phyloP scores from a whole-genome alignment of 805 yeast species.

The Vanderwaltozyma verrucispora region DNA sequence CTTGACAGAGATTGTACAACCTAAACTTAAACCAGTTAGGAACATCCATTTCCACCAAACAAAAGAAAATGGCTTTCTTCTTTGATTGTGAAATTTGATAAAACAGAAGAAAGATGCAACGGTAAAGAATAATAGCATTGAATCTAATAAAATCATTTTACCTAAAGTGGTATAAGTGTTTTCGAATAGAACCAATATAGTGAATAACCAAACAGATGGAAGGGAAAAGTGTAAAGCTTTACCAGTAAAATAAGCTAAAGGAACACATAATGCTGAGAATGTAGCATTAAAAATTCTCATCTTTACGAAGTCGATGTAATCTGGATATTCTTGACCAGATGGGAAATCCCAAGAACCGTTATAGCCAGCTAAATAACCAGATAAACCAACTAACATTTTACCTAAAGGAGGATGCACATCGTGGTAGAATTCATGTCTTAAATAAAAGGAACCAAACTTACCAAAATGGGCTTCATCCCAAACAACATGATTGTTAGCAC shows the following conservation, averaged over 20 bases:
- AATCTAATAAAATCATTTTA: conserved; percentile 65
- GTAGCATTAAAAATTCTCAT: conserved; percentile 68
- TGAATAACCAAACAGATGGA: conserved; percentile 47
- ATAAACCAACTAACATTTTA: conserved; percentile 66
- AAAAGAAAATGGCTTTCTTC: conserved; percentile 44
- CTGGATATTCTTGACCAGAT: conserved; percentile 56
- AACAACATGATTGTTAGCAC: conserved; percentile 47
- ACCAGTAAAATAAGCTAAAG: conserved; percentile 61
- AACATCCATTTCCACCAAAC: conserved; percentile 95
- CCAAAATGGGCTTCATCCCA: conserved; percentile 94
- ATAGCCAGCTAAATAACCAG: conserved; percentile 76
- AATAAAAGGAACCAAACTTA: conserved; percentile 71
- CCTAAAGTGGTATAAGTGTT: conserved; percentile 60
- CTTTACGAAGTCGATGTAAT: conserved; percentile 43
- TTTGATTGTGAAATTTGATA: conserved; percentile 42
- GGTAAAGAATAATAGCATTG: conserved; percentile 68
- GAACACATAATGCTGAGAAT: conserved; percentile 57
- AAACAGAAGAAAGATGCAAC: conserved; percentile 57
- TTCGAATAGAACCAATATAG: conserved; percentile 56
- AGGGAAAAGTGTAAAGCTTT: conserved; percentile 44
- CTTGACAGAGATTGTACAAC: conserved; percentile 86
- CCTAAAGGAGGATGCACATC: conserved; percentile 88
- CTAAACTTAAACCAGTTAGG: conserved; percentile 75
- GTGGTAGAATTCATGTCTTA: conserved; percentile 69
- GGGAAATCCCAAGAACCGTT: conserved; percentile 68